A percentile compares a stretch with the other conserved stretches of the same genome.
These are phyloP conservation scores for Drosera spatulata DNA, from an alignment of 179 eudicot genomes.

Conservation along the genomic window DNA sequence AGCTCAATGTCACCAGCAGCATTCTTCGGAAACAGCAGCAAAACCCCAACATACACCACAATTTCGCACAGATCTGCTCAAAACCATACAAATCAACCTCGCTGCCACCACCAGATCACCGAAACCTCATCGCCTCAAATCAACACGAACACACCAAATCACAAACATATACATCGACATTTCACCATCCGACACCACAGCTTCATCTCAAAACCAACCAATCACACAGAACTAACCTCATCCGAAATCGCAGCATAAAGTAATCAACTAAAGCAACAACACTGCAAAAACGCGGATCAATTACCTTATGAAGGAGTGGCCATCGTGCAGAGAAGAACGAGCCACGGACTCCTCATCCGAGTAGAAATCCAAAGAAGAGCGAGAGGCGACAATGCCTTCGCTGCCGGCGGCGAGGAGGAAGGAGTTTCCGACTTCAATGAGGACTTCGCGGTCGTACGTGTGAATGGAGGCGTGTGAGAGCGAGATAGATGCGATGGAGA, in stretches of 20 bases:
- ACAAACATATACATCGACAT: too few species aligned
- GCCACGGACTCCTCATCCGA: too few species aligned
- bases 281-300: neutral
- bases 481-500: slow-evolving; percentile 3
- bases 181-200: too few species aligned
- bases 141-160: neutral
- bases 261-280: slow-evolving; percentile 1
- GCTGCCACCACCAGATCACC: too few species aligned
- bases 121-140: too few species aligned
- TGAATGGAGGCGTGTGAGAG: slow-evolving; percentile 49
- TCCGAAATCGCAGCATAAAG: neutral
- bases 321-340: slow-evolving; percentile 29
- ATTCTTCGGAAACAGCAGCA: too few species aligned
- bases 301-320: slow-evolving; percentile 70
- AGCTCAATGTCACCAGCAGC: too few species aligned
- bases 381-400: slow-evolving; percentile 64
- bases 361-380: slow-evolving; percentile 6
- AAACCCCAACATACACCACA: too few species aligned
- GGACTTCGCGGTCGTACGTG: slow-evolving; percentile 45
- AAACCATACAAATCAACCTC: too few species aligned
- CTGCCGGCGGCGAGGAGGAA: slow-evolving; percentile 86
- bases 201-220: too few species aligned
- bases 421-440: slow-evolving; percentile 86
- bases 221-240: neutral
- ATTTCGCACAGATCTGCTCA: too few species aligned